Base-by-base conservation (phyloP, 192 early-diverging fungal species). In the Gigaspora rosea region DNA sequence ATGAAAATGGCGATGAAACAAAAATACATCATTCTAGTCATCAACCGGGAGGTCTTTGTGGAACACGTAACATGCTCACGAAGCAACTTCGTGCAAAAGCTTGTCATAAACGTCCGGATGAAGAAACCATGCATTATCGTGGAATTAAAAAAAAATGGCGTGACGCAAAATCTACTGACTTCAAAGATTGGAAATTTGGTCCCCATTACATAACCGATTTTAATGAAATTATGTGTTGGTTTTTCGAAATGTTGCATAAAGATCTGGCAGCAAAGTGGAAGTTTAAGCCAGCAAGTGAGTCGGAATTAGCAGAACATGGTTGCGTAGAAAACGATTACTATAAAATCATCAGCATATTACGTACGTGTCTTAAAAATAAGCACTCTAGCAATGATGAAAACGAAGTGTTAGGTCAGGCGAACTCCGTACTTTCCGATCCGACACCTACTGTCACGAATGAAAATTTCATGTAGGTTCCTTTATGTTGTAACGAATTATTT, bases 141-240 rank as follows among this genome's bases (percentile, higher is more conserved):
- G 15, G 41, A 41, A 41, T 36, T 41, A 1, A 0, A 56, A 50
- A n/a, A 32, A 73, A 5, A 50, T 73, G 71, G 71, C 8, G 49
- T 48, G 71, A 57, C 4, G 58, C 71, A 48, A 73, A 73, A 32
- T 12, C 16, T 18, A 27, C 18, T 57, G 20, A 73, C 12, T 73
- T 73, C 35, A 22, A 16, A 20, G 71, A 59, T 16, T 73, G 71
- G 71, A 73, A 56, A 41, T 73, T 73, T 73, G 54, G n/a, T 10
- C 8, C 71, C 32, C 71, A 73, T 36, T 33, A n/a, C 49, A 56
- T 33, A 13, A 56, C 20, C 12, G 49, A 73, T 32, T 56, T 73
- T 48, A 73, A 73, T 54, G 51, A 35, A 18, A 32, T 73, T n/a
- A 73, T 73, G 71, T 56, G 71, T 50, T 73, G 71, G 71, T 73